Conservation (phyloP, 345 rosid genomes). For the Aquilaria yunnanensis region DNA sequence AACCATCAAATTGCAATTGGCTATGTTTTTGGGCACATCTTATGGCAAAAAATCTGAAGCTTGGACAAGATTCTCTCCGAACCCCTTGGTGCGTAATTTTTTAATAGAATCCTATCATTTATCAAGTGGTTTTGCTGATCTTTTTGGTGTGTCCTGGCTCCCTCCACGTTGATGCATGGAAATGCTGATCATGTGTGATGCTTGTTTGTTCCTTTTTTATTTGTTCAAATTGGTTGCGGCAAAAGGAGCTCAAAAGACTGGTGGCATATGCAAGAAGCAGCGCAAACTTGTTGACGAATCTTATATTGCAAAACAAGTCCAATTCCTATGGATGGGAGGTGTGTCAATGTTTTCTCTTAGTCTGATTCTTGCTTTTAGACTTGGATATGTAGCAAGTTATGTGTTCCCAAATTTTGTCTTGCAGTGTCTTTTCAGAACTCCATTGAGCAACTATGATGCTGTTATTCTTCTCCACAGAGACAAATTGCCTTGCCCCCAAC, state of each 20-base stretch:
- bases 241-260: constrained; percentile 78
- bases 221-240: constrained; percentile 7
- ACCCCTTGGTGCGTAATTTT: constrained; percentile 49
- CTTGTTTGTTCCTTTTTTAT: constrained; percentile 3
- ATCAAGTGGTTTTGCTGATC: no score
- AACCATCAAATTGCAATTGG: constrained; percentile 41
- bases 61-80: constrained; percentile 78
- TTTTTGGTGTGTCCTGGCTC: no score
- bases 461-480: constrained; percentile 82
- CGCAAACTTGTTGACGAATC: constrained; percentile 60
- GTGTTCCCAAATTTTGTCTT: constrained; percentile 12
- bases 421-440: constrained; percentile 90
- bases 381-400: constrained; percentile 1
- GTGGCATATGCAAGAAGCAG: constrained; percentile 93
- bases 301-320: constrained; percentile 49
- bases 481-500: constrained; percentile 62
- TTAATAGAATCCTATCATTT: no score
- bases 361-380: constrained; percentile 4
- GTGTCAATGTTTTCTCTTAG: constrained; percentile 14
- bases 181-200: no score
- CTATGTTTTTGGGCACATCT: constrained; percentile 84
- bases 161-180: background rate
- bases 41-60: constrained; percentile 92
- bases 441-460: constrained; percentile 80
- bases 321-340: constrained; percentile 84